phyloP scores from a whole-genome alignment of 495 filamentous ascomycete genomes.

The Xylaria grammica region DNA sequence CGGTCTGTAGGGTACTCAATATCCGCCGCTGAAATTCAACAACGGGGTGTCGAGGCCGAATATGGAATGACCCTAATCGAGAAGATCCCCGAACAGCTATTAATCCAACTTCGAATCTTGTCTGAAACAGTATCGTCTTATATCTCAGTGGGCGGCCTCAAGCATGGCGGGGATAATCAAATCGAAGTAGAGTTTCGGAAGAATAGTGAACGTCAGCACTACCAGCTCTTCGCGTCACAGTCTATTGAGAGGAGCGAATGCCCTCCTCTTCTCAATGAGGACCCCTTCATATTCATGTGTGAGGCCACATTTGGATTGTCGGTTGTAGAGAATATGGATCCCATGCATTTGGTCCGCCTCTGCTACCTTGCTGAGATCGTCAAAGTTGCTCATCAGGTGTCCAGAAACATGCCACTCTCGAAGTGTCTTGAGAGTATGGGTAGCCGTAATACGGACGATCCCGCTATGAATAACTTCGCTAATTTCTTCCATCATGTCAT shows the following conservation, averaged over 20 bases:
- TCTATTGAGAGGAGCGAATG: slow-evolving; percentile 39
- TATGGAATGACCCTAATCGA: slow-evolving; percentile 79
- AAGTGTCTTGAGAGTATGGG: slow-evolving; percentile 46
- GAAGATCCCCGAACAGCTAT: slow-evolving; percentile 76
- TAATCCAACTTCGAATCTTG: slow-evolving; percentile 89
- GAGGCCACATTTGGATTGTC: slow-evolving; percentile 68
- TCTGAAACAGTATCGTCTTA: slow-evolving; percentile 88
- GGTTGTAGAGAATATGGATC: slow-evolving; percentile 62
- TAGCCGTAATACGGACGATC: slow-evolving; percentile 38
- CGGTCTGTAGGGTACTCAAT: slow-evolving; percentile 85
- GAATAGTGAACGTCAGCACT: slow-evolving; percentile 74
- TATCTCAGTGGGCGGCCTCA: slow-evolving; percentile 74
- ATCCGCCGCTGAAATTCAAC: slow-evolving; percentile 86
- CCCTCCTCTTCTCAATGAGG: slow-evolving; percentile 72
- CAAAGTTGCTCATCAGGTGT: slow-evolving; percentile 67
- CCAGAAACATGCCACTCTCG: slow-evolving; percentile 46
- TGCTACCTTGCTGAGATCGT: slow-evolving; percentile 93
- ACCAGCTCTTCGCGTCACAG: slow-evolving; percentile 72
- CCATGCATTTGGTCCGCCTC: slow-evolving; percentile 81
- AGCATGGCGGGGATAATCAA: slow-evolving; percentile 61
- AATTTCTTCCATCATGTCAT: slow-evolving; percentile 46
- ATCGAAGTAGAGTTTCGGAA: slow-evolving; percentile 70
- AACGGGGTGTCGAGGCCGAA: slow-evolving; percentile 81
- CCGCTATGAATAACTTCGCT: slow-evolving; percentile 49
- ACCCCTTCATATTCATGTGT: slow-evolving; percentile 88